Evolutionary conservation across 345 rosid genomes (phyloP).

Genomic region (Punica granatum): DNA sequence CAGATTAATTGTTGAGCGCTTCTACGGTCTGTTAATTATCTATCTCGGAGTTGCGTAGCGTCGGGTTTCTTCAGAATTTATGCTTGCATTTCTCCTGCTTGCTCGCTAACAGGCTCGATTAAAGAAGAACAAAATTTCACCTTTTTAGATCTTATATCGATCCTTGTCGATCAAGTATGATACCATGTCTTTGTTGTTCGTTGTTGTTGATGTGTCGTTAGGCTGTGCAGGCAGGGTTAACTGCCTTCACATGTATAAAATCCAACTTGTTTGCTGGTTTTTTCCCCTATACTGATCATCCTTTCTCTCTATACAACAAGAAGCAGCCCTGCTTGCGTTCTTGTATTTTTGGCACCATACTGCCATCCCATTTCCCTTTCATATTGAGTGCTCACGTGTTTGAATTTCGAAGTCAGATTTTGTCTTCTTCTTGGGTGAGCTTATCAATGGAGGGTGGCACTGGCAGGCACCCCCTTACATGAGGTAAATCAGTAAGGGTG

Average conservation of each 20-base stretch:
- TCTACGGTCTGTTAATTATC: no score
- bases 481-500: no score
- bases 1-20: not conserved
- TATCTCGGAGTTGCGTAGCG: no score
- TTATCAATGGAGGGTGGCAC: not conserved
- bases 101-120: not conserved
- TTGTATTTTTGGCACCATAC: not conserved
- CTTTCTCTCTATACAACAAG: no score
- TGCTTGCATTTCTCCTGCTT: not conserved
- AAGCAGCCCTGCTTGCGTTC: no score
- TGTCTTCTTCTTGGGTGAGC: slow-evolving; percentile 3
- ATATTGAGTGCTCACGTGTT: not conserved
- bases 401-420: not conserved
- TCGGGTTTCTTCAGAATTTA: no score
- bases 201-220: not conserved
- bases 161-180: no score
- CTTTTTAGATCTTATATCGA: no score
- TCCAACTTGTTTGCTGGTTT: not conserved
- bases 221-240: not conserved
- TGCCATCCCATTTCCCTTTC: not conserved
- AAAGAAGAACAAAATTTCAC: no score
- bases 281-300: not conserved
- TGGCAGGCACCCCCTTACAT: no score
- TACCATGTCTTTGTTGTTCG: not conserved
- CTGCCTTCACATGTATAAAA: not conserved